phyloP scores from a whole-genome alignment of 176 grass and related monocot species.

The Rhynchospora breviuscula region DNA sequence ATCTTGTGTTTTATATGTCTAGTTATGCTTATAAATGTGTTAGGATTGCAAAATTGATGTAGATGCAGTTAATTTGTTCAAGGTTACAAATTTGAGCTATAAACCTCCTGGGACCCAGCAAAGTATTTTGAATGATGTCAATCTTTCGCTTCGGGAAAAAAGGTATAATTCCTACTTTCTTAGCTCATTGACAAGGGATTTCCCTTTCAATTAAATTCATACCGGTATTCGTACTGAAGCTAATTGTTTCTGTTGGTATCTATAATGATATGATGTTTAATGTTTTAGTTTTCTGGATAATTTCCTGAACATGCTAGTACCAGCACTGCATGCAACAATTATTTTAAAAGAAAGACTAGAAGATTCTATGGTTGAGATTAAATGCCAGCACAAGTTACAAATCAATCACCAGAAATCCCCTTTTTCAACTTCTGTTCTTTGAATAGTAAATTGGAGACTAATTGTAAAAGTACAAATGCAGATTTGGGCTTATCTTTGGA shows the following conservation, averaged over 20 bases:
- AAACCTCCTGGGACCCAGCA: slow-evolving; percentile 64
- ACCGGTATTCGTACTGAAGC: not conserved
- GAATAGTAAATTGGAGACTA: not conserved
- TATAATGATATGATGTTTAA: slow-evolving; percentile 1
- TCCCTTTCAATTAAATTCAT: not conserved
- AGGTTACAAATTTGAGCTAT: slow-evolving; percentile 76
- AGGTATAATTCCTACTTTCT: slow-evolving; percentile 26
- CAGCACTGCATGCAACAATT: not conserved
- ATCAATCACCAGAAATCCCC: not conserved
- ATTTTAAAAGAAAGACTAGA: not conserved
- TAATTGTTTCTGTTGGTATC: not conserved
- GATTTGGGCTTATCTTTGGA: slow-evolving; percentile 96
- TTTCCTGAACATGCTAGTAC: not conserved
- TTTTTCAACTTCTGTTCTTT: not conserved
- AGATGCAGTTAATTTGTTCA: slow-evolving; percentile 41
- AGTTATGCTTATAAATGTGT: not conserved
- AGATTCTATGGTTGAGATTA: not conserved
- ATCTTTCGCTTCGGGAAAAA: slow-evolving; percentile 60
- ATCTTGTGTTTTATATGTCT: not conserved
- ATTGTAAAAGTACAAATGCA: slow-evolving; percentile 9
- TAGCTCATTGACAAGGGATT: not conserved
- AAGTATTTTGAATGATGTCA: slow-evolving; percentile 63
- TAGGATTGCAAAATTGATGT: not conserved
- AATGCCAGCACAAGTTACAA: not conserved
- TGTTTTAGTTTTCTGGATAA: not conserved